Evolutionary conservation across 1,284 basidiomycete genomes (phyloP).

Genomic region (Lentinula novae-zelandiae): DNA sequence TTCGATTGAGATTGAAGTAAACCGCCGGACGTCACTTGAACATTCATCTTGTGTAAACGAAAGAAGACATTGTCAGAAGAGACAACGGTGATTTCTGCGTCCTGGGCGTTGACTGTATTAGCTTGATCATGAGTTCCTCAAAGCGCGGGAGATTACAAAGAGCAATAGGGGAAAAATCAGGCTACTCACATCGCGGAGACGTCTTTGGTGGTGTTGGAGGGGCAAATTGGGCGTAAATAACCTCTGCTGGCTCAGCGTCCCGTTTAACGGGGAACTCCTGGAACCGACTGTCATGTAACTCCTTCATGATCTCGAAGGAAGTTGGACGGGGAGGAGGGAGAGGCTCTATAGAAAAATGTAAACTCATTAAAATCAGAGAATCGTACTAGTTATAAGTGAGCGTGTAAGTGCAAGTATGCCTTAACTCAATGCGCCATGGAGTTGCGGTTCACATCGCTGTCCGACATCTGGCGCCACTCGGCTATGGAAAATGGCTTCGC

Average conservation of each 20-base stretch:
- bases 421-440: background rate
- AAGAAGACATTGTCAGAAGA: conserved; percentile 26
- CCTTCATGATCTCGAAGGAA: background rate
- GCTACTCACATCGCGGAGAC: background rate
- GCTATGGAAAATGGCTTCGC: background rate
- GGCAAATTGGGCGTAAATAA: background rate
- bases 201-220: conserved; percentile 1
- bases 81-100: conserved; percentile 25
- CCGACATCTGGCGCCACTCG: background rate
- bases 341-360: background rate
- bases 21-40: conserved; percentile 23
- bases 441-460: conserved; percentile 2
- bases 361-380: background rate
- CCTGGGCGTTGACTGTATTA: conserved; percentile 17
- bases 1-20: conserved; percentile 23
- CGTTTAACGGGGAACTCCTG: background rate
- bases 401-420: background rate
- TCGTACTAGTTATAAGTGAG: background rate
- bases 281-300: background rate
- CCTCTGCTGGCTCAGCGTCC: background rate
- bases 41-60: conserved; percentile 24
- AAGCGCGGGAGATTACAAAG: background rate
- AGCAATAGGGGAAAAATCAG: background rate
- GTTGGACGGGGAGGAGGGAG: background rate
- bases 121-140: background rate